phyloP scores from a whole-genome alignment of 192 early-diverging fungal species.

The Linnemannia zychae region DNA sequence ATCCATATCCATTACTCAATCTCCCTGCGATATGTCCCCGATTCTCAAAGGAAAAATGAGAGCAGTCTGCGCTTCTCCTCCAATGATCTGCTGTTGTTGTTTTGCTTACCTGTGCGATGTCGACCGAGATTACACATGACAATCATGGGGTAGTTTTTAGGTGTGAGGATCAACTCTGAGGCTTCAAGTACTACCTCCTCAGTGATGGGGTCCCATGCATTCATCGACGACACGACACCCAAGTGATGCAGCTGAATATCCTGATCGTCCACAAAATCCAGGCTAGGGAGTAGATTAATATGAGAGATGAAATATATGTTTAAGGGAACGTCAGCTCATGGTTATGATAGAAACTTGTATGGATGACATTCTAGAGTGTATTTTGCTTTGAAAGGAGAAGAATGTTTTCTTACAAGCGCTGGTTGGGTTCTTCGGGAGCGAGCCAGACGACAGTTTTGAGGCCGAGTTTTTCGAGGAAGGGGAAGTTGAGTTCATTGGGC shows the following conservation, averaged over 20 bases:
- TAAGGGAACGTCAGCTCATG: too few species aligned
- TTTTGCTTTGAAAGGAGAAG: background rate
- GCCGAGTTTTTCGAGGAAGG: conserved; percentile 96
- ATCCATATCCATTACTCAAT: background rate
- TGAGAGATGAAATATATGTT: background rate
- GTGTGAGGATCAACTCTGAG: conserved; percentile 88
- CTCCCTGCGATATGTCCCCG: background rate
- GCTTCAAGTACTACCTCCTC: conserved; percentile 96
- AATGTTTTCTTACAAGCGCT: conserved; percentile 78
- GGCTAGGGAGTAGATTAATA: conserved; percentile 45
- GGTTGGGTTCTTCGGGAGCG: conserved; percentile 97
- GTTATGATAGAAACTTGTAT: too few species aligned
- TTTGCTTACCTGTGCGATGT: conserved; percentile 87
- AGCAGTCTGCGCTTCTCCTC: too few species aligned
- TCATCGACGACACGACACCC: conserved; percentile 85
- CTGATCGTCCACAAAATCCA: conserved; percentile 99
- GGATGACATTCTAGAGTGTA: background rate
- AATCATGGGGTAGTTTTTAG: conserved; percentile 93
- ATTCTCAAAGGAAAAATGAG: background rate
- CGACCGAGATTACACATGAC: conserved; percentile 99
- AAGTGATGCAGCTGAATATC: conserved; percentile 95
- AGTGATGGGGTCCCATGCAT: conserved; percentile 97
- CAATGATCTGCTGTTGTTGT: background rate
- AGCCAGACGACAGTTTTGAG: conserved; percentile 95
- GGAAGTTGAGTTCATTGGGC: conserved; percentile 99